Base-by-base conservation (phyloP, 768 basidiomycete species). In the Pholiota molesta region DNA sequence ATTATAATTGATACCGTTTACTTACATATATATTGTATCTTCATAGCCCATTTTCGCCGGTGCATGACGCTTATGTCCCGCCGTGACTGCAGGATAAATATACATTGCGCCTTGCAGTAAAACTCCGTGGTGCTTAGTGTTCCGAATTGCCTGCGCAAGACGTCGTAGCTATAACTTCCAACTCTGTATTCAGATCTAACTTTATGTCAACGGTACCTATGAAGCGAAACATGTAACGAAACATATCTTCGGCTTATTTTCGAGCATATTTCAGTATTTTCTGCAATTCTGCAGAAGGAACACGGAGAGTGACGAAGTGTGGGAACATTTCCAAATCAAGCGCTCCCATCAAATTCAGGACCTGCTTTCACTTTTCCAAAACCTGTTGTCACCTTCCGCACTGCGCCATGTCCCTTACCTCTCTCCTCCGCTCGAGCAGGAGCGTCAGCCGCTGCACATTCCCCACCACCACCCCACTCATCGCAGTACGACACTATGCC, bases 361-460 rank as follows among this genome's bases (percentile, higher is more conserved):
- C 54, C 13, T 31, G 5, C 52, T 6, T 10, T 33, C 55, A 56
- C 42, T 57, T 42, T 57, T 57, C 19, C 21, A 14, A 55, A 55
- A 29, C 44, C 47, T 45, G 42, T 49, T 21, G 47, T 33, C 16
- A 49, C 57, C 19, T 3, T 31, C 19, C 13, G 10, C 11, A 49
- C 45, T 10, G 37, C 35, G 10, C 56, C 31, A 58, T 60, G 59
- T 60, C 52, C 17, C 53, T 60, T 52, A 29, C 52, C 21, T 21
- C 40, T 40, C n/a, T 85, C 81, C 78, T 76, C 21, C 75, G 74
- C 29, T 74, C 80, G 10, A 69, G 83, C 23, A 70, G 81, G 59
- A 70, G 73, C 39, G 69, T 73, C 40, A 69, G 73, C 67, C 72
- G 74, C 65, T 60, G 72, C 28, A 71, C 62, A 42, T 68, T 74